Conservation (phyloP, 441 rosid genomes). For the Breynia disticha region DNA sequence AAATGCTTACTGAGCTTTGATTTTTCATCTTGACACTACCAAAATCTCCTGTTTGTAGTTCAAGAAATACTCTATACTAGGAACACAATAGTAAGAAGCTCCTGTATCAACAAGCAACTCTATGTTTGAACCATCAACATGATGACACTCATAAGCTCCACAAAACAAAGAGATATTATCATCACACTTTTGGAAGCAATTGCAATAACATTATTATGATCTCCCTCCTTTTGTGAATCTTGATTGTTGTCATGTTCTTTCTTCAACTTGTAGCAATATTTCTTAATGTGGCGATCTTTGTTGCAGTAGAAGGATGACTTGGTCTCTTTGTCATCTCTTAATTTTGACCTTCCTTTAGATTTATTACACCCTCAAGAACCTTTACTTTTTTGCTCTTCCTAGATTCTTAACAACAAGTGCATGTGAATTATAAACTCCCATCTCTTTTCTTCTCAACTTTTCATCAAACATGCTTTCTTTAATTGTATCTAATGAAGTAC, state of each 20-base stretch:
- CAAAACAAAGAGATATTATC: background rate
- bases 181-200: too few relatives aligned
- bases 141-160: background rate
- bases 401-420: background rate
- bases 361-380: background rate
- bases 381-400: background rate
- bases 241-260: too few relatives aligned
- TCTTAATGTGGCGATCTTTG: background rate
- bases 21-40: background rate
- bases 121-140: background rate
- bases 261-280: too few relatives aligned
- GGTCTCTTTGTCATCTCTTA: too few relatives aligned
- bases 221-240: background rate
- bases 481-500: background rate
- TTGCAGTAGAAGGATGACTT: background rate
- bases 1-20: background rate
- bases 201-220: background rate
- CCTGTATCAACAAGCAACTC: background rate
- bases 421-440: too few relatives aligned
- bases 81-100: background rate
- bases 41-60: background rate
- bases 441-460: too few relatives aligned
- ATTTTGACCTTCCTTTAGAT: conserved; percentile 2
- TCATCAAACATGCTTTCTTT: too few relatives aligned
- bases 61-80: background rate